Evolutionary conservation across 768 basidiomycete species (phyloP), one percentile per base, ranked within the genome.

Genomic region (Phanerochaete sordida): DNA sequence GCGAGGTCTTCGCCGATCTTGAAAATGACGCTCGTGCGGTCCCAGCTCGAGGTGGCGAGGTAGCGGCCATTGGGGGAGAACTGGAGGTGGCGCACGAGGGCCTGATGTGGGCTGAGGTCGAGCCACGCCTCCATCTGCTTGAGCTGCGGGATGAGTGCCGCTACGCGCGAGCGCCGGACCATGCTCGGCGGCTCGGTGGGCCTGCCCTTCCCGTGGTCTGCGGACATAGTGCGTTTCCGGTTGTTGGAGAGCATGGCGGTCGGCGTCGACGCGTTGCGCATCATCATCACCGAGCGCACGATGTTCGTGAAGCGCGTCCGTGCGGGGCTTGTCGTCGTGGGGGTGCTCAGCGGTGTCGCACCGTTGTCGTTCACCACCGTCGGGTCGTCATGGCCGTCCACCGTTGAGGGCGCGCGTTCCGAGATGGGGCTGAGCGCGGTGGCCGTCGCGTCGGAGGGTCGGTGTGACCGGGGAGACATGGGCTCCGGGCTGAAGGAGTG

Each of bases 21-120:
- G 73, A 87, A 89, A 44, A 89, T 83, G 11, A 84, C 76, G 0
- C 85, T 84, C 6, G 87, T 89, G 63, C 84, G 74, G 68, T 89
- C 88, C 88, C 88, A 90, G 65, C 87, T 87, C 28, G 87, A 87
- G 3, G 88, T 90, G 2, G 88, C 90, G 64, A 91, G 68, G 66
- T 81, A 88, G 68, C 79, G 84, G 21, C 90, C 90, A 69, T 90
- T 83, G 1, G 88, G 88, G 0, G 87, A 89, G 73, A 91, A 91
- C 69, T 90, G 84, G 66, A 91, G 69, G 70, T 90, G 86, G 56
- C 85, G 71, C 19, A 91, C 88, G 28, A 90, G 79, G 7, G 85
- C 88, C 55, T 77, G 74, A 70, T 91, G 90, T 5, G 84, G 84
- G 11, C 80, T 79, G 23, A 88, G 70, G 62, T 84, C 86, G 66